These are phyloP conservation scores for Stylosanthes scabra DNA, from an alignment of 331 rosid species.

Conservation along the genomic window DNA sequence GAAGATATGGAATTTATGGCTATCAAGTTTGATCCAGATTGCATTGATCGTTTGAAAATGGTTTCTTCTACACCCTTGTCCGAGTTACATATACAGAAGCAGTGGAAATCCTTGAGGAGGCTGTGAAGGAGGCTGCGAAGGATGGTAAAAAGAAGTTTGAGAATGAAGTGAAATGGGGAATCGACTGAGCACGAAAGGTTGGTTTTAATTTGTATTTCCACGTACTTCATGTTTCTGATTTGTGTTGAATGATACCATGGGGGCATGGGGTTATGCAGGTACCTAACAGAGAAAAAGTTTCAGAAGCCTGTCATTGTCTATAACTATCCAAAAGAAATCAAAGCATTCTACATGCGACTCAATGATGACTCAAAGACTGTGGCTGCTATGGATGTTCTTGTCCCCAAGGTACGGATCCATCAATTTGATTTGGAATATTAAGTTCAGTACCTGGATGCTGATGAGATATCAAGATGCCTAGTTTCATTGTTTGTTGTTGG, in stretches of 20 bases:
- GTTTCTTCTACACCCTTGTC: slow-evolving; percentile 78
- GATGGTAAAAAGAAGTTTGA: slow-evolving; percentile 82
- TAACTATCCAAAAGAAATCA: slow-evolving; percentile 91
- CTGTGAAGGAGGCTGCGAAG: slow-evolving; percentile 79
- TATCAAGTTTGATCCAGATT: slow-evolving; percentile 74
- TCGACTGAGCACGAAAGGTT: slow-evolving; percentile 96
- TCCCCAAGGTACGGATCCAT: slow-evolving; percentile 73
- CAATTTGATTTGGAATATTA: slow-evolving; percentile 4
- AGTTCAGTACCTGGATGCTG: slow-evolving; percentile 7
- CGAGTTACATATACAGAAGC: slow-evolving; percentile 90
- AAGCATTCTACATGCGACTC: slow-evolving; percentile 97
- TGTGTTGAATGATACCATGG: slow-evolving; percentile 20
- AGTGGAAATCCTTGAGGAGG: slow-evolving; percentile 74
- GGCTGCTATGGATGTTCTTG: slow-evolving; percentile 99
- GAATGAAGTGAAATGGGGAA: slow-evolving; percentile 95
- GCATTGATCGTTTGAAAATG: slow-evolving; percentile 81
- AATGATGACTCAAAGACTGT: slow-evolving; percentile 88
- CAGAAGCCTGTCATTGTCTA: slow-evolving; percentile 93
- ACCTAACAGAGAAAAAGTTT: slow-evolving; percentile 78
- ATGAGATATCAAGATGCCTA: slow-evolving; percentile 1
- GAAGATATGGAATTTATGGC: slow-evolving; percentile 96
- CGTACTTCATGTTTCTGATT: slow-evolving; percentile 27
- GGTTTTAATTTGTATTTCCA: not conserved
- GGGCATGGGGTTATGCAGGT: slow-evolving; percentile 55
- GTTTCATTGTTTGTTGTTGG: slow-evolving; percentile 12